Conservation (phyloP, 371 early-diverging fungal species). For the Funneliformis caledonium region DNA sequence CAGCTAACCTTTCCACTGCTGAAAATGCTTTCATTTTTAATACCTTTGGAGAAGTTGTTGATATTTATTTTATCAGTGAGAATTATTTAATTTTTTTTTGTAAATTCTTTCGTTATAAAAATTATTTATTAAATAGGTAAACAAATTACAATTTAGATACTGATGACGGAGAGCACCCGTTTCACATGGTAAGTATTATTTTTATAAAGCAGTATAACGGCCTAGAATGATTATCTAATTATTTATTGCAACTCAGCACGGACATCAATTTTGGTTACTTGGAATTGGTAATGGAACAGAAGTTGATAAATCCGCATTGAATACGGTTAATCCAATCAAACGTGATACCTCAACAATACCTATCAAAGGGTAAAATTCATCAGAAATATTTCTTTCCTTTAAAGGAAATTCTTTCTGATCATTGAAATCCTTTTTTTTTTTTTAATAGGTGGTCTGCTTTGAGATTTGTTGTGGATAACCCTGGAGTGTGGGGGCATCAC, state of each 20-base stretch:
- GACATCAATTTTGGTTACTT: conserved; percentile 80
- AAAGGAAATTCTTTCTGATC: too few species aligned
- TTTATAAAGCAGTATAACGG: too few species aligned
- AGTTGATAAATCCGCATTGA: conserved; percentile 43
- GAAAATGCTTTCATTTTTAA: conserved; percentile 9
- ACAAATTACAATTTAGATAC: conserved; percentile 21
- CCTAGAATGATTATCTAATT: neutral
- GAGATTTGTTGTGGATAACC: conserved; percentile 21
- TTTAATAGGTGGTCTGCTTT: conserved; percentile 5
- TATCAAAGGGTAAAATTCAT: neutral
- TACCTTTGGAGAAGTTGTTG: conserved; percentile 45
- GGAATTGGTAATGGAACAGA: conserved; percentile 50
- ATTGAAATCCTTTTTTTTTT: neutral
- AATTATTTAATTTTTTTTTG: neutral
- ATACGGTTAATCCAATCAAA: conserved; percentile 52
- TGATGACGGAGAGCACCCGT: conserved; percentile 31
- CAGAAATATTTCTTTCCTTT: too few species aligned
- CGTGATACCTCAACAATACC: conserved; percentile 62
- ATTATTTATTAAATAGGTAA: conserved; percentile 11
- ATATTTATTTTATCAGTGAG: conserved; percentile 43
- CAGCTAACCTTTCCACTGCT: too few species aligned
- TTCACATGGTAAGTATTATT: conserved; percentile 19
- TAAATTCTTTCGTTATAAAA: neutral
- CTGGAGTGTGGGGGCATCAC: conserved; percentile 22
- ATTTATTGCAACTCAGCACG: conserved; percentile 56